These are phyloP conservation scores for Suillus placidus DNA, from an alignment of 768 basidiomycete species.

Conservation along the genomic window DNA sequence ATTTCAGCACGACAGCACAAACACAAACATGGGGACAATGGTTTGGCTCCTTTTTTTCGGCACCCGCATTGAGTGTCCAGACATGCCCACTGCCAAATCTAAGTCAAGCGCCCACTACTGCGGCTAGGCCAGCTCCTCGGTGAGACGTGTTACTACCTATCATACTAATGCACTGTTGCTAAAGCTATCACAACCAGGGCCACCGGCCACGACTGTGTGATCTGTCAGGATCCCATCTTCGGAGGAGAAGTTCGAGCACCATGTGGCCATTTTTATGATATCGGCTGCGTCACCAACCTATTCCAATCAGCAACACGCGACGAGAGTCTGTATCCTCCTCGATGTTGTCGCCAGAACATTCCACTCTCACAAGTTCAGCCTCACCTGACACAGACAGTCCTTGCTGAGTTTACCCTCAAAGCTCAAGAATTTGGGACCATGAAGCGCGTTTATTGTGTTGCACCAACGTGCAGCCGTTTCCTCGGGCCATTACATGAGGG, in stretches of 20 bases:
- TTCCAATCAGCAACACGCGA: conserved; percentile 39
- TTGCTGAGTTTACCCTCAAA: conserved; percentile 29
- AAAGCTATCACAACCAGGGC: conserved; percentile 6
- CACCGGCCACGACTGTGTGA: conserved; percentile 37
- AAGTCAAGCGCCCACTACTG: neutral
- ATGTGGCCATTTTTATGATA: conserved; percentile 41
- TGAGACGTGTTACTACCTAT: conserved; percentile 6
- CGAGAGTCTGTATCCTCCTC: conserved; percentile 44
- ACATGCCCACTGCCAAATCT: neutral
- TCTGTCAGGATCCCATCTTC: conserved; percentile 37
- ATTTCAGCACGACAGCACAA: neutral
- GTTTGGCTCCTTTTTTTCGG: conserved; percentile 19
- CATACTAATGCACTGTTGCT: neutral
- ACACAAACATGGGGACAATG: conserved; percentile 24
- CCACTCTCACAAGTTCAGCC: conserved; percentile 25
- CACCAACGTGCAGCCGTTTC: conserved; percentile 39
- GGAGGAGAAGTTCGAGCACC: conserved; percentile 30
- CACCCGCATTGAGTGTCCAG: neutral
- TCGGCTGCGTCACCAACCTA: conserved; percentile 36
- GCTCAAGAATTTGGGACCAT: conserved; percentile 33
- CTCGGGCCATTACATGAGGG: conserved; percentile 35
- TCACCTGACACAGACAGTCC: conserved; percentile 26
- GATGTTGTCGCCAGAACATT: conserved; percentile 40
- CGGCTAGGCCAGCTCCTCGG: conserved; percentile 6
- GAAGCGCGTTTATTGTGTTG: conserved; percentile 42